Percentiles rank a stretch among this genome's conserved stretches.
Evolutionary conservation across 2,329 filamentous ascomycete genomes (phyloP).

Genomic region (Calonectria pauciramosa): DNA sequence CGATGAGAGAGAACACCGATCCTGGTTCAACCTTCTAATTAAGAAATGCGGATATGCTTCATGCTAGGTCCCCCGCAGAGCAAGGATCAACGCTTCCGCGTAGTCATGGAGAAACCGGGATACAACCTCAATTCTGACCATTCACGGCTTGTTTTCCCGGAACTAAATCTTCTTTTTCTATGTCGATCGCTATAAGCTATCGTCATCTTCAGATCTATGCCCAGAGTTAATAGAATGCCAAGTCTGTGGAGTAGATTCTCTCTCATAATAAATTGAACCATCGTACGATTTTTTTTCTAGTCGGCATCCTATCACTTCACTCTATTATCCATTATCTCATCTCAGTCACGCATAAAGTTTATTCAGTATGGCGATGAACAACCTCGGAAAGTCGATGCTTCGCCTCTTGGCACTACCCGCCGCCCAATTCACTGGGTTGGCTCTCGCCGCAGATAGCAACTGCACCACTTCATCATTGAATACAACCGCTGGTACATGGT

Average conservation of each 20-base stretch:
- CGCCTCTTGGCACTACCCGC: neutral
- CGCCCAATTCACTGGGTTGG: neutral
- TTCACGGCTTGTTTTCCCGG: neutral
- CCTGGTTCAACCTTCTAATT: neutral
- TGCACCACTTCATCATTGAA: neutral
- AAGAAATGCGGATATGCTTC: neutral
- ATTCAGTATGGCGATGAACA: neutral
- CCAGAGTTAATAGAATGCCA: neutral
- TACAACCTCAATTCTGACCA: neutral
- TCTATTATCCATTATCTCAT: neutral
- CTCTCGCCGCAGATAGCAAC: neutral
- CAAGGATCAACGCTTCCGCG: neutral
- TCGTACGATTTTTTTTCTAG: neutral
- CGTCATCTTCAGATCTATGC: neutral
- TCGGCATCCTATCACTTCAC: neutral
- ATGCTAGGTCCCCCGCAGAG: neutral
- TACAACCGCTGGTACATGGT: neutral
- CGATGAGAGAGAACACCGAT: neutral
- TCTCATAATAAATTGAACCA: neutral
- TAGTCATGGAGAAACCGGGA: neutral
- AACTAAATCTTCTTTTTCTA: neutral
- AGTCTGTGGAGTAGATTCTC: neutral
- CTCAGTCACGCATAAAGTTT: neutral
- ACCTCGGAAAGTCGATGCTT: neutral
- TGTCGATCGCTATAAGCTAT: neutral